Percentiles rank a stretch among this genome's conserved stretches.
Conservation (phyloP, 2,329 filamentous ascomycete genomes). For the Epichloe hybrida region DNA sequence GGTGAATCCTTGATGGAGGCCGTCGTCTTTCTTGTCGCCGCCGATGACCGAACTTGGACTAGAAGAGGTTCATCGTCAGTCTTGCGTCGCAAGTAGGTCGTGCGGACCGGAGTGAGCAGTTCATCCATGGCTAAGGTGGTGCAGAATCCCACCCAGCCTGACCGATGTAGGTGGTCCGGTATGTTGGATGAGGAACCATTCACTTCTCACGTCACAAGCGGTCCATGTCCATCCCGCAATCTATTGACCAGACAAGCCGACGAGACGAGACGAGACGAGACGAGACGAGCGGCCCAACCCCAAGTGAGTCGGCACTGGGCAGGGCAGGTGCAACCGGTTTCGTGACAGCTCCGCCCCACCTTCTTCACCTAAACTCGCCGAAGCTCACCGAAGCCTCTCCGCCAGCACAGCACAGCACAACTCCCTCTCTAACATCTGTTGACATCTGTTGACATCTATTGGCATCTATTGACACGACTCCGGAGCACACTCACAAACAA, state of each 20-base stretch:
- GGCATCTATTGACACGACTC: neutral
- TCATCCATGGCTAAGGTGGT: constrained; percentile 33
- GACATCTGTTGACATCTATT: too few species aligned
- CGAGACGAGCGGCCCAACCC: too few species aligned
- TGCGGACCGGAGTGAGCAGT: constrained; percentile 40
- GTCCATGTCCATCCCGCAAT: too few species aligned
- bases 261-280: too few species aligned
- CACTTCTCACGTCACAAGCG: too few species aligned
- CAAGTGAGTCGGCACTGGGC: too few species aligned
- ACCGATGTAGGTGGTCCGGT: too few species aligned
- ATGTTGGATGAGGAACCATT: too few species aligned
- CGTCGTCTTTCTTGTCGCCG: constrained; percentile 5
- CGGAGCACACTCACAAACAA: neutral
- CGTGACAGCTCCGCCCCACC: constrained; percentile 15
- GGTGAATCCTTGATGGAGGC: neutral
- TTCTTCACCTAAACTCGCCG: constrained; percentile 21
- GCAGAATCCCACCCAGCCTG: neutral
- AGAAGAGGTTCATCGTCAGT: constrained; percentile 23
- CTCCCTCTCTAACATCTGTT: neutral
- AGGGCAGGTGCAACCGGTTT: neutral
- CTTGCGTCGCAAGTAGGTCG: constrained; percentile 30
- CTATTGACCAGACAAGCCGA: too few species aligned
- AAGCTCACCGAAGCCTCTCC: neutral
- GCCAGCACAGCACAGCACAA: neutral
- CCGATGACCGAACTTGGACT: constrained; percentile 19